Conservation (phyloP, 441 rosid species). For the Codiaeum variegatum region DNA sequence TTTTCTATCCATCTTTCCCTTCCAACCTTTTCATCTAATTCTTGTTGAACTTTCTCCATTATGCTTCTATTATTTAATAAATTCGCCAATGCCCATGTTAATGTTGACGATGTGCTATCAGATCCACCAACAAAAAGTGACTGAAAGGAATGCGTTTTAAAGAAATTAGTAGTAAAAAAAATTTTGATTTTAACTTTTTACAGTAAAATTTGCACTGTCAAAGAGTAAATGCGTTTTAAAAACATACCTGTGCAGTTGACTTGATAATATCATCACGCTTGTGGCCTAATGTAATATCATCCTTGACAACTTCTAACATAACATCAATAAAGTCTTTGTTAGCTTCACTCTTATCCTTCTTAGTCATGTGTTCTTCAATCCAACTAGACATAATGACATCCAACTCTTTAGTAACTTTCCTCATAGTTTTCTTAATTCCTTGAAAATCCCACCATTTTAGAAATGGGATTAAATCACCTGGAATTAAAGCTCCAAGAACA, state of each 20-base stretch:
- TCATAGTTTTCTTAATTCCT: conserved; percentile 15
- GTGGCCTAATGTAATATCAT: conserved; percentile 6
- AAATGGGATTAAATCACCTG: conserved; percentile 15
- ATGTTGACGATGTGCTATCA: conserved; percentile 37
- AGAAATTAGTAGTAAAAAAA: no score
- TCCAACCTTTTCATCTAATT: conserved; percentile 47
- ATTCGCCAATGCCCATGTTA: conserved; percentile 35
- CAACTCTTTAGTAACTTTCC: background rate
- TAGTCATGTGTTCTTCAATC: conserved; percentile 17
- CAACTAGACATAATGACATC: conserved; percentile 16
- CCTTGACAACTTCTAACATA: conserved; percentile 13
- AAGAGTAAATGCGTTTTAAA: no score
- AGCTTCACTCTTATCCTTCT: background rate
- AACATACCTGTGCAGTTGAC: conserved; percentile 16
- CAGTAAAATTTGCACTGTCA: no score
- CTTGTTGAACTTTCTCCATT: conserved; percentile 41
- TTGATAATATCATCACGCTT: conserved; percentile 13
- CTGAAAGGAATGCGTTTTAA: no score
- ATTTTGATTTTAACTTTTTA: no score
- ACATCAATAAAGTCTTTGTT: conserved; percentile 25
- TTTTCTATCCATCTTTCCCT: conserved; percentile 37
- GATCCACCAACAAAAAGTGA: conserved; percentile 43
- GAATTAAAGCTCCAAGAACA: conserved; percentile 5
- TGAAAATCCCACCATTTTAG: conserved; percentile 12
- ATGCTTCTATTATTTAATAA: conserved; percentile 34